These are phyloP conservation scores for Chrysophaeum taylorii DNA, from an alignment of 352 stramenopile genomes.

Conservation along the genomic window DNA sequence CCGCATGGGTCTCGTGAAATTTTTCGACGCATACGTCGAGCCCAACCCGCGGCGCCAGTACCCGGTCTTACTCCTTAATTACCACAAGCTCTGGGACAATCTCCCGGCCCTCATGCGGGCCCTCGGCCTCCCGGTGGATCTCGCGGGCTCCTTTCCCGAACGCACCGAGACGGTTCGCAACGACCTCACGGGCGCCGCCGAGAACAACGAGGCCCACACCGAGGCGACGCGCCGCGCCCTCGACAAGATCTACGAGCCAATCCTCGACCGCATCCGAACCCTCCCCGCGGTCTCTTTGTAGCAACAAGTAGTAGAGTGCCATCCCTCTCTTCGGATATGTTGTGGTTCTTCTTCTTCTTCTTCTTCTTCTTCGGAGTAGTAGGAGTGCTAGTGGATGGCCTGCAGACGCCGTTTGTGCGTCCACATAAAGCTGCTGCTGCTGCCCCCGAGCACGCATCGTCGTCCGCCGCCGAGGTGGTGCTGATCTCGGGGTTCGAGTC, in stretches of 20 bases:
- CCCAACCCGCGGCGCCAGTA: constrained; percentile 17
- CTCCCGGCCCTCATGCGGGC: constrained; percentile 27
- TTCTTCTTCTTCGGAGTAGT: background rate
- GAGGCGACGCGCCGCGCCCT: background rate
- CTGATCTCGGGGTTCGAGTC: constrained; percentile 56
- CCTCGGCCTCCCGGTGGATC: constrained; percentile 24
- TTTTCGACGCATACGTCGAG: constrained; percentile 19
- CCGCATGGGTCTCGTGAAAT: constrained; percentile 11
- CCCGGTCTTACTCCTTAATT: constrained; percentile 30
- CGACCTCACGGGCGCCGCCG: constrained; percentile 24
- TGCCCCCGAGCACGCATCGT: too few species aligned
- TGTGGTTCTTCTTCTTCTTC: background rate
- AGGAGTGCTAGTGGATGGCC: too few species aligned
- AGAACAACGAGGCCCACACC: constrained; percentile 4
- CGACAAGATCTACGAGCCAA: background rate
- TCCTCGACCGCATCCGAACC: background rate
- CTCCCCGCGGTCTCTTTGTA: background rate
- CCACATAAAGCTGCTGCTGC: too few species aligned
- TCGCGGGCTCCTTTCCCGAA: constrained; percentile 22
- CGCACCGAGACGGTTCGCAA: constrained; percentile 34
- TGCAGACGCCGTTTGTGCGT: too few species aligned
- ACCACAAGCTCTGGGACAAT: constrained; percentile 39
- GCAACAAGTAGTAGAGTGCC: too few species aligned
- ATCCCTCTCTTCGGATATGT: too few species aligned
- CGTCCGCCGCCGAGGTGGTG: constrained; percentile 32